Percentiles rank a stretch among this genome's conserved stretches.
These are phyloP conservation scores for Oxytropis ochrocephala DNA, from an alignment of 306 rosid species.

Conservation along the genomic window DNA sequence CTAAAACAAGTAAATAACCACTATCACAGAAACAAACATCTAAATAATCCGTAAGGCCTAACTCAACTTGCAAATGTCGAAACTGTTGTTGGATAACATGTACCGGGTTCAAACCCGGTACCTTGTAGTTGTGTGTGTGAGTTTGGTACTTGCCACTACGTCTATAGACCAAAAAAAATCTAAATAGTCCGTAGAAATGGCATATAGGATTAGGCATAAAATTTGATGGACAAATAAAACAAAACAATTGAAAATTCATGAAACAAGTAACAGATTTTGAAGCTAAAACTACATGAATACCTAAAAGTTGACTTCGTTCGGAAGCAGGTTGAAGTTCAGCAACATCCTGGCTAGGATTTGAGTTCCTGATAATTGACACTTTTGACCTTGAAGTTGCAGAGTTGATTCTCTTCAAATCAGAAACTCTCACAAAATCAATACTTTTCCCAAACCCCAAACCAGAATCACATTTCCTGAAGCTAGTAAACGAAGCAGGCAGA, in stretches of 20 bases:
- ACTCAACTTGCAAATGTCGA: too few species aligned
- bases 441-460: slow-evolving; percentile 65
- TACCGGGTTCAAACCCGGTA: too few species aligned
- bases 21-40: not conserved
- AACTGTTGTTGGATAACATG: too few species aligned
- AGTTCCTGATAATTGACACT: slow-evolving; percentile 60
- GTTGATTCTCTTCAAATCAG: slow-evolving; percentile 50
- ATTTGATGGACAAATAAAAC: not conserved
- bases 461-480: slow-evolving; percentile 54
- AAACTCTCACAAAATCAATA: slow-evolving; percentile 66
- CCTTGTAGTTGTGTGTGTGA: too few species aligned
- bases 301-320: slow-evolving; percentile 79
- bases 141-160: too few species aligned
- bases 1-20: slow-evolving; percentile 1
- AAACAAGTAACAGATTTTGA: not conserved
- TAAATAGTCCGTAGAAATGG: not conserved
- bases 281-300: slow-evolving; percentile 30
- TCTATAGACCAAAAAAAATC: too few species aligned
- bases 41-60: too few species aligned
- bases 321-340: slow-evolving; percentile 84
- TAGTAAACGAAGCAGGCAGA: slow-evolving; percentile 58
- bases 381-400: slow-evolving; percentile 34
- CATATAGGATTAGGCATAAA: not conserved
- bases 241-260: not conserved
- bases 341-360: slow-evolving; percentile 64